phyloP scores from a whole-genome alignment of 768 basidiomycete species.

The Lactarius akahatsu region DNA sequence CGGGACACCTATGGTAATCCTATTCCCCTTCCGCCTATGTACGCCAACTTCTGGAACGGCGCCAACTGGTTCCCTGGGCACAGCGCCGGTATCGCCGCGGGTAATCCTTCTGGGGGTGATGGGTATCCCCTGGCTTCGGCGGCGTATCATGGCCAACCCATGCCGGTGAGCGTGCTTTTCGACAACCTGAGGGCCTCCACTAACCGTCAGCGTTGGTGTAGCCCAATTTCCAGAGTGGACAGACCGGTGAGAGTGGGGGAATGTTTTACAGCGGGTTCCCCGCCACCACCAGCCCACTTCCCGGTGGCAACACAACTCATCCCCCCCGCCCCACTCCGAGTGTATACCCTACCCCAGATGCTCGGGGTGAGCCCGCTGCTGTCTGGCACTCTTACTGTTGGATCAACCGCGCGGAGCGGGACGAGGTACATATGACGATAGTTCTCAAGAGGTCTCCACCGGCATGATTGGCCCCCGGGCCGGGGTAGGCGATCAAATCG shows the following conservation, averaged over 20 bases:
- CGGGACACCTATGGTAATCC: neutral
- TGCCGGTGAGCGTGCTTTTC: neutral
- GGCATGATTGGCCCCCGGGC: neutral
- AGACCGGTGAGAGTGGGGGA: neutral
- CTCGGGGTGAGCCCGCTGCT: neutral
- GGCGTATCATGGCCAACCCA: neutral
- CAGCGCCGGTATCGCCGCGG: neutral
- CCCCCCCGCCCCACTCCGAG: neutral
- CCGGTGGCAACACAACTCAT: neutral
- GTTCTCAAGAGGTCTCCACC: neutral
- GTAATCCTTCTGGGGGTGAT: neutral
- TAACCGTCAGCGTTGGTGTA: neutral
- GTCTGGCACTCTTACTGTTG: neutral
- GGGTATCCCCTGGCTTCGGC: neutral
- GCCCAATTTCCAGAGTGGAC: neutral
- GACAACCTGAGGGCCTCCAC: neutral
- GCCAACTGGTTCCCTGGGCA: neutral
- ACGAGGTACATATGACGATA: neutral
- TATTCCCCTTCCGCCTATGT: neutral
- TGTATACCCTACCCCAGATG: neutral
- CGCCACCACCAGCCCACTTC: neutral
- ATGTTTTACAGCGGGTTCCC: neutral
- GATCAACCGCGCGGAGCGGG: neutral
- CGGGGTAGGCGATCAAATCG: neutral
- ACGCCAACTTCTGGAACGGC: neutral